Evolutionary conservation across 2,329 filamentous ascomycete species (phyloP).

Genomic region (Capronia coronata): DNA sequence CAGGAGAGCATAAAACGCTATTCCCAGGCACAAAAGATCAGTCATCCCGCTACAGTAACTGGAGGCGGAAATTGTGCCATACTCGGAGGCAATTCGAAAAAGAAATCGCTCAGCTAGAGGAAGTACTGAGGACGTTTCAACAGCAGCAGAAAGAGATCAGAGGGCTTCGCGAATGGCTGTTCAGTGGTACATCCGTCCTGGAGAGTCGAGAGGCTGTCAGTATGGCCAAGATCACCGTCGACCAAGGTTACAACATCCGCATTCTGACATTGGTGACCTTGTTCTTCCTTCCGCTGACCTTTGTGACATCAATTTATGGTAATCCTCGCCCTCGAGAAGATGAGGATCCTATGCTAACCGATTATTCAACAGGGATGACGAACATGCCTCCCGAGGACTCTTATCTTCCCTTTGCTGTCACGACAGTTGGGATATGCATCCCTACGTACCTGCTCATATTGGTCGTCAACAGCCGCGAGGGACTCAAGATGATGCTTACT

Average conservation of each 20-base stretch:
- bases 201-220: constrained; percentile 57
- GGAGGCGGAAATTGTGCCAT: constrained; percentile 27
- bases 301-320: constrained; percentile 29
- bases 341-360: not conserved
- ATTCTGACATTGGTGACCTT: constrained; percentile 39
- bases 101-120: constrained; percentile 45
- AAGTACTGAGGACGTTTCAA: constrained; percentile 54
- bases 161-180: constrained; percentile 53
- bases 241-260: constrained; percentile 48
- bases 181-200: constrained; percentile 55
- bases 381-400: constrained; percentile 38
- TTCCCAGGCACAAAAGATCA: constrained; percentile 28
- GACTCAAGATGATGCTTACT: constrained; percentile 2
- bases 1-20: constrained; percentile 27
- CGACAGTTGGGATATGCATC: constrained; percentile 39
- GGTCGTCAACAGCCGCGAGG: constrained; percentile 34
- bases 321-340: not conserved
- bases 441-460: constrained; percentile 44
- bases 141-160: constrained; percentile 46
- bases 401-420: constrained; percentile 39
- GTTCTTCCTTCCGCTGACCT: constrained; percentile 37
- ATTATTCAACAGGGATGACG: constrained; percentile 6
- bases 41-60: constrained; percentile 27
- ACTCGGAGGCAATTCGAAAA: constrained; percentile 28
- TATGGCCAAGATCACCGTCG: constrained; percentile 44